Percentiles rank a stretch among this genome's conserved stretches.
Evolutionary conservation across 257 asterid species (phyloP).

Genomic region (Voacanga thouarsii): DNA sequence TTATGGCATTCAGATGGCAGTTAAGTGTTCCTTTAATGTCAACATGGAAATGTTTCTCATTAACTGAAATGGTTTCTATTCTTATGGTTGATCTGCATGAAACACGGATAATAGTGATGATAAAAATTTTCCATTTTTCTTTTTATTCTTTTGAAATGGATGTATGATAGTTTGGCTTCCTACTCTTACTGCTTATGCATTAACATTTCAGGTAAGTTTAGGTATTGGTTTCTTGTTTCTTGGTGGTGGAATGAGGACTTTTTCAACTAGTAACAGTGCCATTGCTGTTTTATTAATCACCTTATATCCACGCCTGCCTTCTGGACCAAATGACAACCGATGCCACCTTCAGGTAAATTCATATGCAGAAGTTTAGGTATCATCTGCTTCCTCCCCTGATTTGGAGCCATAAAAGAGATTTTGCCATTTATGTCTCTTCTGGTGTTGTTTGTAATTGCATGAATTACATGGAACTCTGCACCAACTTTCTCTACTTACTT

Average conservation of each 20-base stretch:
- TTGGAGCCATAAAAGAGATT: background rate
- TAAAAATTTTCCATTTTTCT: no score
- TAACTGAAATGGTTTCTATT: background rate
- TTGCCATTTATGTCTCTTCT: background rate
- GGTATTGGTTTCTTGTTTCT: constrained; percentile 92
- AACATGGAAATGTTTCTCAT: constrained; percentile 9
- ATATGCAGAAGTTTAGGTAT: constrained; percentile 1
- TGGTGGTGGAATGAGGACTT: constrained; percentile 95
- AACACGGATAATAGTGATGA: background rate
- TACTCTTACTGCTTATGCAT: background rate
- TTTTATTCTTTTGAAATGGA: background rate
- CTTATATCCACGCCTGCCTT: constrained; percentile 90
- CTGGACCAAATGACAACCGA: constrained; percentile 96
- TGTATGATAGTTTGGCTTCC: background rate
- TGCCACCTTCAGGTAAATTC: constrained; percentile 95
- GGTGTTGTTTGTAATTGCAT: background rate
- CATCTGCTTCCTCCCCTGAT: background rate
- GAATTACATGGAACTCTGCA: background rate
- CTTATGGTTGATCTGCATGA: background rate
- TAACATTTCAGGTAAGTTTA: constrained; percentile 68
- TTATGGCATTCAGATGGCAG: constrained; percentile 89
- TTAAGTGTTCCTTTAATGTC: constrained; percentile 41
- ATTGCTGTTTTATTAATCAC: constrained; percentile 85
- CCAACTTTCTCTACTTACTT: background rate
- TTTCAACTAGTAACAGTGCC: constrained; percentile 88